A percentile compares a stretch with the other conserved stretches of the same genome.
phyloP scores from a whole-genome alignment of 768 basidiomycete species.

The Hypholoma fasciculare region DNA sequence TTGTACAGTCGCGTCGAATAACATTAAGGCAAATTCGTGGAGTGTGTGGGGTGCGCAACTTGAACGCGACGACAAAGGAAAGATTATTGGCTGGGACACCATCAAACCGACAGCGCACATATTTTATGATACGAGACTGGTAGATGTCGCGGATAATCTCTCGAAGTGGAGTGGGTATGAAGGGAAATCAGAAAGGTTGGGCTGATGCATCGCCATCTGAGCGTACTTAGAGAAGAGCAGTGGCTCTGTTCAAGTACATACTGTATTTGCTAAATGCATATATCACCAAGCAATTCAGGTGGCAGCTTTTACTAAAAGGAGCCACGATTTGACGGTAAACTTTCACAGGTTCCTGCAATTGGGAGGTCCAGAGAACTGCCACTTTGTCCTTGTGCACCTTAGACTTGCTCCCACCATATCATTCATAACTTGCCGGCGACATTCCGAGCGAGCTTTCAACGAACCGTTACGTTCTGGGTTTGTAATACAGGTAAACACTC shows the following conservation, averaged over 20 bases:
- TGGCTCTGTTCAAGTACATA: too few species aligned
- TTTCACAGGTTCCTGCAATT: not conserved
- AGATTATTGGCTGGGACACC: conserved; percentile 50
- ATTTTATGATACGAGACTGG: conserved; percentile 63
- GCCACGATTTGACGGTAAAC: not conserved
- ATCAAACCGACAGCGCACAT: conserved; percentile 65
- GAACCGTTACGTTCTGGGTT: conserved; percentile 10
- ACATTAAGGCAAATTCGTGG: conserved; percentile 45
- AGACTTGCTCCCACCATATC: not conserved
- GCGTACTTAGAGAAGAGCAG: not conserved
- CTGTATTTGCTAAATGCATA: not conserved
- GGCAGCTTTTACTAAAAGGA: conserved; percentile 13
- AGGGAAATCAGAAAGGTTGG: conserved; percentile 36
- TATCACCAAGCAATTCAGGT: not conserved
- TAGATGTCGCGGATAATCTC: conserved; percentile 56
- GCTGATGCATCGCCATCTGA: not conserved
- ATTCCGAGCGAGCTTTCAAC: conserved; percentile 9
- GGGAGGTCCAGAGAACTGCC: not conserved
- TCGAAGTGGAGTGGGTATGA: conserved; percentile 72
- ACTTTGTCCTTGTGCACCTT: not conserved
- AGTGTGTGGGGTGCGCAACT: conserved; percentile 63
- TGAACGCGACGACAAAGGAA: conserved; percentile 50
- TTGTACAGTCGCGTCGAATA: conserved; percentile 49
- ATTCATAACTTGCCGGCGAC: not conserved
- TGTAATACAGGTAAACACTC: conserved; percentile 41